A percentile compares a stretch with the other conserved stretches of the same genome.
Evolutionary conservation across 257 asterid species (phyloP).

Genomic region (Scutellaria baicalensis): DNA sequence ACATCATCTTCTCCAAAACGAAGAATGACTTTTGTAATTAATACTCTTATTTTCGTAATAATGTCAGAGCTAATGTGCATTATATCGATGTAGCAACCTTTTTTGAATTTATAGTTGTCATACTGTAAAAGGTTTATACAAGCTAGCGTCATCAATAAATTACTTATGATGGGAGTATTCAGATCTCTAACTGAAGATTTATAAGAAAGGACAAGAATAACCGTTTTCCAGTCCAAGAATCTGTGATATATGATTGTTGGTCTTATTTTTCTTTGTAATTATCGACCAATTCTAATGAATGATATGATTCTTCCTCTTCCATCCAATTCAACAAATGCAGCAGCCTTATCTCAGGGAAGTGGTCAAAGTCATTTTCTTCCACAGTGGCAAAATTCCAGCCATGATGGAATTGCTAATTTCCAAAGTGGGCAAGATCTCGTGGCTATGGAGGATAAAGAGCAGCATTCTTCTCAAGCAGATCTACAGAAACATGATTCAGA

Average conservation of each 20-base stretch:
- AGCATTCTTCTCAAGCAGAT: slow-evolving; percentile 35
- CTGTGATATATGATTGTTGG: not conserved
- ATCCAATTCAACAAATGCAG: slow-evolving; percentile 18
- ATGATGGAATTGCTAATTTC: slow-evolving; percentile 36
- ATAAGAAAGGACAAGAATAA: not conserved
- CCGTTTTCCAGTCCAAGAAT: not conserved
- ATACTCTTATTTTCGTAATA: not conserved
- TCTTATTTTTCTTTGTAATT: not conserved
- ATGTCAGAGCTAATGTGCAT: not conserved
- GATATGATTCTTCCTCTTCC: slow-evolving; percentile 3
- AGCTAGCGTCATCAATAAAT: not conserved
- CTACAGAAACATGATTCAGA: slow-evolving; percentile 33
- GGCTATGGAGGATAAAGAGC: slow-evolving; percentile 36
- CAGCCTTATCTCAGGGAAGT: slow-evolving; percentile 43
- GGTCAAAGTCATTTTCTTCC: slow-evolving; percentile 41
- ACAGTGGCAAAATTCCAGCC: slow-evolving; percentile 54
- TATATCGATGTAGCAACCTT: not conserved
- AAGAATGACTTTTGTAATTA: not conserved
- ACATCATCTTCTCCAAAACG: not conserved
- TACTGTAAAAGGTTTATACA: not conserved
- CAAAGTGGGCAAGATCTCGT: slow-evolving; percentile 39
- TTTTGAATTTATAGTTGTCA: not conserved
- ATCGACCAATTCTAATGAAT: not conserved
- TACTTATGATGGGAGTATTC: not conserved
- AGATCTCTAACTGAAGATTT: not conserved